Evolutionary conservation across 1,284 basidiomycete species (phyloP), one percentile per base, ranked within the genome.

Genomic region (Acaromyces ingoldii): DNA sequence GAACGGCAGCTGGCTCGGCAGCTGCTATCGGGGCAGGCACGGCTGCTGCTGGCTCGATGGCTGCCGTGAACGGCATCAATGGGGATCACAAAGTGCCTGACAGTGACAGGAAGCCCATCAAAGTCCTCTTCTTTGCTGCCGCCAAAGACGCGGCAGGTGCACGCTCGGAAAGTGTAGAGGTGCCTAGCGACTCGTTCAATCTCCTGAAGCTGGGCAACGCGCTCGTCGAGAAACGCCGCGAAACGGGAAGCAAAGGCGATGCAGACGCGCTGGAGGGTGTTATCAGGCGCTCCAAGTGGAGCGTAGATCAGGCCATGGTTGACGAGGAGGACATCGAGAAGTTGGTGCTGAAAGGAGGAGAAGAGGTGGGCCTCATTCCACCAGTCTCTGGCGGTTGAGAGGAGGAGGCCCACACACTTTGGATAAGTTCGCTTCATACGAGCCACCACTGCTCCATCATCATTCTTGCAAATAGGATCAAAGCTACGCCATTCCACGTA

Each of bases 361-460:
- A 89, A 70, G 84, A 86, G 63, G 82, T 88, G 6, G 87, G 84
- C 11, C 79, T 88, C 30, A 88, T 89, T 42, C 86, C 85, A 62
- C 87, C 86, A 3, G 87, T 89, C 0, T 87, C 85, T 49, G 87
- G 88, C 4, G 58, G 58, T 5, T 57, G 44, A 56, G 15, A 6
- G 36, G 36, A n/a, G n/a, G n/a, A n/a, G n/a, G n/a, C n/a, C n/a
- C n/a, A n/a, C n/a, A n/a, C n/a, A n/a, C n/a, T n/a, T n/a, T n/a
- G n/a, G n/a, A n/a, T n/a, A n/a, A n/a, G n/a, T n/a, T n/a, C n/a
- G n/a, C n/a, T n/a, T n/a, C n/a, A n/a, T n/a, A n/a, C n/a, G n/a
- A n/a, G n/a, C n/a, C n/a, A n/a, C n/a, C n/a, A n/a, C n/a, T n/a
- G n/a, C n/a, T n/a, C n/a, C n/a, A n/a, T n/a, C n/a, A n/a, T n/a